These are phyloP conservation scores for Nemania bipapillata DNA, from an alignment of 2,329 filamentous ascomycete species.

Conservation along the genomic window DNA sequence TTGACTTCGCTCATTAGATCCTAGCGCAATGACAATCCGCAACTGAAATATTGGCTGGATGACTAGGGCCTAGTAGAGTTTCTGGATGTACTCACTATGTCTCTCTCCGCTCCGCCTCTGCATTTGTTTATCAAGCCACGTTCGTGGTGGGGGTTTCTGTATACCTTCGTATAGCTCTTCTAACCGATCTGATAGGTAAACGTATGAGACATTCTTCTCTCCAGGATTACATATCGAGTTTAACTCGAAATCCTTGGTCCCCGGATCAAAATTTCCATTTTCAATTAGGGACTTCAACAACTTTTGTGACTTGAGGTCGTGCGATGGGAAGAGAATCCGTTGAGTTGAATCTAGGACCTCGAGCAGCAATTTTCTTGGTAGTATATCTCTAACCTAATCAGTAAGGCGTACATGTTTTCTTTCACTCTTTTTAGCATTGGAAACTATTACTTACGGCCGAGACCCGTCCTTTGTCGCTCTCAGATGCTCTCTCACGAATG, in stretches of 20 bases:
- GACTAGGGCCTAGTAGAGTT: too few species aligned
- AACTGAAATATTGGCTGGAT: too few species aligned
- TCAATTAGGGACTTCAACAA: conserved; percentile 28
- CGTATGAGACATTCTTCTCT: conserved; percentile 43
- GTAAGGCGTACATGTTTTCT: too few species aligned
- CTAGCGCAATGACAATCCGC: too few species aligned
- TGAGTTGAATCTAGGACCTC: conserved; percentile 37
- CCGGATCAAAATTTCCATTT: conserved; percentile 31
- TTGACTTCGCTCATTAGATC: too few species aligned
- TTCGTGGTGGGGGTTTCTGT: conserved; percentile 43
- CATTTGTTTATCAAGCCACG: conserved; percentile 45
- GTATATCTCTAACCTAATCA: conserved; percentile 13
- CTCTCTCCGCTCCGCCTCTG: conserved; percentile 46
- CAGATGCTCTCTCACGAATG: conserved; percentile 36
- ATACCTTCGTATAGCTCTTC: conserved; percentile 47
- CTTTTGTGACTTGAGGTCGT: conserved; percentile 30
- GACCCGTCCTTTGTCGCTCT: conserved; percentile 26
- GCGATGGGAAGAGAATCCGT: conserved; percentile 35
- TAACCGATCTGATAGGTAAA: conserved; percentile 47
- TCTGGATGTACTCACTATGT: conserved; percentile 36
- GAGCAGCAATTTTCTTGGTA: conserved; percentile 37
- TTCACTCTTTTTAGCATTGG: too few species aligned
- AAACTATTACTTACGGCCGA: not conserved
- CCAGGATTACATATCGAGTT: conserved; percentile 27
- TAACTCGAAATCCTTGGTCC: conserved; percentile 34